Evolutionary conservation across 768 basidiomycete genomes (phyloP).

Genomic region (Rhodotorula toruloides): DNA sequence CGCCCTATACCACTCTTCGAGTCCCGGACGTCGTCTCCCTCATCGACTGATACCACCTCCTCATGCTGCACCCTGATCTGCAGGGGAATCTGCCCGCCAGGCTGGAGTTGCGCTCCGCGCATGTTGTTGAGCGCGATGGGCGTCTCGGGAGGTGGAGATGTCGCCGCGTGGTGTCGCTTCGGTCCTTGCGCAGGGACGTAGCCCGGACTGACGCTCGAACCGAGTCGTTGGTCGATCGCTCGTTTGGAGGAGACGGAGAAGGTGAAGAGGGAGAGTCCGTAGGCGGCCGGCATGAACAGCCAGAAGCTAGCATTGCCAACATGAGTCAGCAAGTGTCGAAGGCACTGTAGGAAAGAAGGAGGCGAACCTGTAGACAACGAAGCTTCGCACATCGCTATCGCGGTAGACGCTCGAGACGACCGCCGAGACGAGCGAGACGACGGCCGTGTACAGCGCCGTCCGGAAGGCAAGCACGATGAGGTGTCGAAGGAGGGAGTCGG

Average conservation of each 20-base stretch:
- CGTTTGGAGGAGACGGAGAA: not conserved
- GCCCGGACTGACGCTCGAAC: not conserved
- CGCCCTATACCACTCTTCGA: not conserved
- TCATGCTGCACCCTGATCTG: not conserved
- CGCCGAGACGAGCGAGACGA: too few relatives aligned
- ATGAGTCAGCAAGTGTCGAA: too few relatives aligned
- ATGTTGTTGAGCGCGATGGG: not conserved
- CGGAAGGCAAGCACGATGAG: too few relatives aligned
- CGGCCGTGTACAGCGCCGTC: too few relatives aligned
- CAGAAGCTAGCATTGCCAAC: too few relatives aligned
- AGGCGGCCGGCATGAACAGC: not conserved
- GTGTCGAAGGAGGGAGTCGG: too few relatives aligned
- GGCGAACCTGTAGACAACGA: too few relatives aligned
- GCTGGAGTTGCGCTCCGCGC: too few relatives aligned
- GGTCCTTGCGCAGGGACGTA: not conserved
- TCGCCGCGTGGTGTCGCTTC: not conserved
- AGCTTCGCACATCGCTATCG: too few relatives aligned
- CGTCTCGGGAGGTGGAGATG: not conserved
- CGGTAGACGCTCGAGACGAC: too few relatives aligned
- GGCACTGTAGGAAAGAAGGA: too few relatives aligned
- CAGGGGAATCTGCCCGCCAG: not conserved
- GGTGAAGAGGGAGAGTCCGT: constrained; percentile 14
- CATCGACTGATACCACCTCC: too few relatives aligned
- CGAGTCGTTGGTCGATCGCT: constrained; percentile 6
- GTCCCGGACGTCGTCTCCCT: not conserved